Evolutionary conservation across 768 basidiomycete species (phyloP).

Genomic region (Rhizopogon roseolus): DNA sequence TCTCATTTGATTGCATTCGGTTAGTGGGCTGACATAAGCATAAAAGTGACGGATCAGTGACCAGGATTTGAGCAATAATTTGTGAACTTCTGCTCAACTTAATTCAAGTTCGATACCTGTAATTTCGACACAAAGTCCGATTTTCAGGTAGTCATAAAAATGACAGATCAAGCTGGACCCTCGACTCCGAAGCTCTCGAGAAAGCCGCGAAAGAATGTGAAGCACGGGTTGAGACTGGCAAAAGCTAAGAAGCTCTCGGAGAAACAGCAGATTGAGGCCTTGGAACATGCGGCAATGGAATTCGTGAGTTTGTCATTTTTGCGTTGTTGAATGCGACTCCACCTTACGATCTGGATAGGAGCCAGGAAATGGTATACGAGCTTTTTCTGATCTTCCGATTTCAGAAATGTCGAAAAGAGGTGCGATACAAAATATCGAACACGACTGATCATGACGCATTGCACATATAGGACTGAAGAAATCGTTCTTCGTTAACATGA

Average conservation of each 20-base stretch:
- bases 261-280: constrained; percentile 44
- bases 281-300: constrained; percentile 44
- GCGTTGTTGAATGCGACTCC: not conserved
- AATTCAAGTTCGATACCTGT: not conserved
- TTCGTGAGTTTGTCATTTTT: constrained; percentile 39
- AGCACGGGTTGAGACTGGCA: constrained; percentile 5
- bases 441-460: not conserved
- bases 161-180: constrained; percentile 14
- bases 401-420: constrained; percentile 75
- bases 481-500: constrained; percentile 82
- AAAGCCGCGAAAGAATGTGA: constrained; percentile 10
- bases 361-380: constrained; percentile 38
- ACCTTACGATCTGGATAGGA: constrained; percentile 34
- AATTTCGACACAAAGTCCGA: not conserved
- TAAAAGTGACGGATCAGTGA: too few species aligned
- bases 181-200: constrained; percentile 12
- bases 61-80: too few species aligned
- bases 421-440: constrained; percentile 14
- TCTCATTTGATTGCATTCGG: not conserved
- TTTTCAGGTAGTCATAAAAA: not conserved
- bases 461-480: constrained; percentile 69
- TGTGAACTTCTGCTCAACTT: too few species aligned
- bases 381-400: constrained; percentile 74
- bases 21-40: not conserved
- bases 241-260: constrained; percentile 41